Evolutionary conservation across 371 early-diverging fungal species (phyloP), one percentile per base, ranked within the genome.

Genomic region (Chytridium lagenaria): DNA sequence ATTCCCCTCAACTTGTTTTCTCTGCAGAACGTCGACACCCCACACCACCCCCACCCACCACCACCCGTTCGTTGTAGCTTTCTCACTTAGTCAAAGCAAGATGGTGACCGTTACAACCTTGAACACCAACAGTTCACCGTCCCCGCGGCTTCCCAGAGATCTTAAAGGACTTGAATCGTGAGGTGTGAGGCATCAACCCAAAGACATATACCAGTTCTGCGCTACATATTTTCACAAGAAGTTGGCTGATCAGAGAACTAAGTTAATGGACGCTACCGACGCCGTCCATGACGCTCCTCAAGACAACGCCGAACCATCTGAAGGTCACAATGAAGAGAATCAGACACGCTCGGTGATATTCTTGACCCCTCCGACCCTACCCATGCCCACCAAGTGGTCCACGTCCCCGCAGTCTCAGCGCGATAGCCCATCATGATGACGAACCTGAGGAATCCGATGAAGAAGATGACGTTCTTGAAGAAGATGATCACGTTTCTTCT

Each of bases 201-300:
- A 86, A 50, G 95, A 97, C 83, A 89, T 94, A 50, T 88, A 92
- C 80, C 94, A 94, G 87, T 95, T 93, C 80, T 95, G 96, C 81
- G 92, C 94, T 33, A 88, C 91, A 70, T 94, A 92, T 80, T 97
- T 97, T 81, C 87, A 91, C 78, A 85, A 86, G 52, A 82, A 84
- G 73, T 66, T 81, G 40, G 78, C 68, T 12, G 85, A 81, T 30
- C 79, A 80, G 71, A 69, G 79, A 69, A 59, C 59, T 33, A 73
- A 74, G 59, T 61, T 81, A 0, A 57, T 78, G 34, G 69, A 73
- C n/a, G n/a, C n/a, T n/a, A n/a, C n/a, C n/a, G n/a, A n/a, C n/a
- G n/a, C n/a, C n/a, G n/a, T n/a, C n/a, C n/a, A n/a, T n/a, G n/a
- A n/a, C n/a, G n/a, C n/a, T n/a, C n/a, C n/a, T n/a, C n/a, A n/a